Conservation (phyloP, 176 grass and related monocot genomes). For the Ampelocalamus luodianensis region DNA sequence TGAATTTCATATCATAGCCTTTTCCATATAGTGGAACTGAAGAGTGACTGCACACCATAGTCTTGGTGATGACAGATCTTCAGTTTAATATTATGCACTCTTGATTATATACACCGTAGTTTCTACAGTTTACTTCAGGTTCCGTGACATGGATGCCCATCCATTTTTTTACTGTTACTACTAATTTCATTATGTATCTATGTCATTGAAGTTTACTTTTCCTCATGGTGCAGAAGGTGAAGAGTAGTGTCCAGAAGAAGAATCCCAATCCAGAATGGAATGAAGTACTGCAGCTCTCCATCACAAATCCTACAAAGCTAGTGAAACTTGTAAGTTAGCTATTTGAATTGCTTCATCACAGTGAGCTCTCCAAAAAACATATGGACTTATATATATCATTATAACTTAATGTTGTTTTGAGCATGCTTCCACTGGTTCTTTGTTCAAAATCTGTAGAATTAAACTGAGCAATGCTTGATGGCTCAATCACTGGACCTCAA, state of each 20-base stretch:
- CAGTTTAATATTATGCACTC: too few species aligned
- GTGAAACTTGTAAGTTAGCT: conserved; percentile 72
- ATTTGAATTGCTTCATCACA: conserved; percentile 21
- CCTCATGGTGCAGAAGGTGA: conserved; percentile 60
- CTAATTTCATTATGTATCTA: neutral
- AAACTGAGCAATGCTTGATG: conserved; percentile 25
- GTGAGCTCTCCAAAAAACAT: too few species aligned
- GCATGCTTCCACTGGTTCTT: neutral
- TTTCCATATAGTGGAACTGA: too few species aligned
- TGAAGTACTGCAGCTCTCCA: conserved; percentile 68
- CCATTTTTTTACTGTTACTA: neutral
- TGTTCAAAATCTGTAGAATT: conserved; percentile 12
- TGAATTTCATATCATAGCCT: too few species aligned
- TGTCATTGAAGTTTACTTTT: conserved; percentile 41
- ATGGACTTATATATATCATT: too few species aligned
- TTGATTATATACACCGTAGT: too few species aligned
- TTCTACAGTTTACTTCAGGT: too few species aligned
- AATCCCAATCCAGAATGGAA: conserved; percentile 79
- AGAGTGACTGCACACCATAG: too few species aligned
- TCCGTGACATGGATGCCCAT: too few species aligned
- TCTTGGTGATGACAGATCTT: too few species aligned
- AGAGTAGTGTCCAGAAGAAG: conserved; percentile 84
- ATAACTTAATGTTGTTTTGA: too few species aligned
- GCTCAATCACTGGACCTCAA: neutral
- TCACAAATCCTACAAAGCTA: conserved; percentile 60